Evolutionary conservation across 164 flowering plant genomes (phyloP).

Genomic region (Warburgia ugandensis): DNA sequence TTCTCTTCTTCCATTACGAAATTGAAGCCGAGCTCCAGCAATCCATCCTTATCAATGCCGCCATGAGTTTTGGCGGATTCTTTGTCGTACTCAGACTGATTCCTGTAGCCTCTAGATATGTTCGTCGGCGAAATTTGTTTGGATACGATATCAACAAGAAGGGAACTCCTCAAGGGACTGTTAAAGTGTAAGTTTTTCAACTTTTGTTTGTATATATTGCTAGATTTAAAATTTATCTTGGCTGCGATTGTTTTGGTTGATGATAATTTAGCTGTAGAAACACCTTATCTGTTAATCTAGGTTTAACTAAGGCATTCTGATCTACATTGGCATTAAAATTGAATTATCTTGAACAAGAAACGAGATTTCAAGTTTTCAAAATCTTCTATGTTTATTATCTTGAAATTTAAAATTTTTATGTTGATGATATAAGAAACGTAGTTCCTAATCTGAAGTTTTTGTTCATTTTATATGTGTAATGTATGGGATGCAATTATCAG

Average conservation of each 20-base stretch:
- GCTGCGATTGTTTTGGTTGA: not conserved
- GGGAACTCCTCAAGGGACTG: conserved; percentile 73
- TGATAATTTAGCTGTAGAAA: not conserved
- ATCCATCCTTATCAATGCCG: conserved; percentile 60
- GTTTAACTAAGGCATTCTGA: no score
- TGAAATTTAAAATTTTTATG: no score
- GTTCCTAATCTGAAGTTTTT: no score
- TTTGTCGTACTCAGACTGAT: conserved; percentile 45
- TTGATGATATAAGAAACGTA: no score
- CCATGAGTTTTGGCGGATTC: conserved; percentile 62
- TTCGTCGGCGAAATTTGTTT: conserved; percentile 56
- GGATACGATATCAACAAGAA: conserved; percentile 88
- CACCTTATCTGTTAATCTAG: no score
- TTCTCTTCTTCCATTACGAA: conserved; percentile 45
- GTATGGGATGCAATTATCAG: no score
- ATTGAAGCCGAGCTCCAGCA: conserved; percentile 51
- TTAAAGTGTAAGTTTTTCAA: conserved; percentile 60
- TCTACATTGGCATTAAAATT: no score
- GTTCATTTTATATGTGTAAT: no score
- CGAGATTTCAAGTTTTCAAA: no score
- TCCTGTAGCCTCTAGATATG: conserved; percentile 73
- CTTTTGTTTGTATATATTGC: not conserved
- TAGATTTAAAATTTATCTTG: not conserved
- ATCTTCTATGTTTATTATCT: no score
- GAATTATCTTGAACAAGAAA: no score